Conservation (phyloP, 2,329 filamentous ascomycete species). For the Akanthomyces lecanii region DNA sequence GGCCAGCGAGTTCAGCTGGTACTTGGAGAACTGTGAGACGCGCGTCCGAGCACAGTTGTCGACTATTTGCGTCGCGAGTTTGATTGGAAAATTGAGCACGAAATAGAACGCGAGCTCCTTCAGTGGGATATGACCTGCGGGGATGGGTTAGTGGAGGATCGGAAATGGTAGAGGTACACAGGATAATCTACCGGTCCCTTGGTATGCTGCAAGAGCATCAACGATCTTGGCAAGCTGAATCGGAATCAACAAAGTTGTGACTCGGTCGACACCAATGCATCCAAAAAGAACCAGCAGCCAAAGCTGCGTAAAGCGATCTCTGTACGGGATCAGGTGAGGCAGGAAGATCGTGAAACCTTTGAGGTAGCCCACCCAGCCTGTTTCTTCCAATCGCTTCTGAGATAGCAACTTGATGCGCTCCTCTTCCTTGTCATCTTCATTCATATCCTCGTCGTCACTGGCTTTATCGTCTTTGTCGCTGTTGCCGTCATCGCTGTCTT, state of each 20-base stretch:
- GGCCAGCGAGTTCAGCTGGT: conserved; percentile 46
- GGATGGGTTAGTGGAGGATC: background rate
- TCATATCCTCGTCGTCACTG: conserved; percentile 15
- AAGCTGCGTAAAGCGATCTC: conserved; percentile 24
- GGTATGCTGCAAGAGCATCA: conserved; percentile 20
- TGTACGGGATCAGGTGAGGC: conserved; percentile 25
- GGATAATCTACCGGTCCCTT: conserved; percentile 4
- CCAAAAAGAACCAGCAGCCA: conserved; percentile 23
- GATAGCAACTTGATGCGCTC: conserved; percentile 24
- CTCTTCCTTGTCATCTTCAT: conserved; percentile 22
- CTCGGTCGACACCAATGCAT: conserved; percentile 22
- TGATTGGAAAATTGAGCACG: conserved; percentile 20
- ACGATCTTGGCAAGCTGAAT: conserved; percentile 25
- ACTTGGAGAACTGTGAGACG: conserved; percentile 35
- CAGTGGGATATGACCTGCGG: conserved; percentile 10
- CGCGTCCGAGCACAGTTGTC: conserved; percentile 22
- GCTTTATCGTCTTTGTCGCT: conserved; percentile 9
- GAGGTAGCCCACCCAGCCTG: conserved; percentile 26
- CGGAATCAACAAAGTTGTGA: conserved; percentile 25
- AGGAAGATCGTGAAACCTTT: conserved; percentile 24
- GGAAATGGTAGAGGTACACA: background rate
- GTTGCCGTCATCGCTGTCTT: conserved; percentile 1
- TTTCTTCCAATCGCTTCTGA: conserved; percentile 23
- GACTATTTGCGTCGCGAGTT: conserved; percentile 4
- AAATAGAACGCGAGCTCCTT: conserved; percentile 17